Percentiles rank a stretch among this genome's conserved stretches.
Evolutionary conservation across 306 rosid genomes (phyloP).

Genomic region (Pterocarpus santalinus): DNA sequence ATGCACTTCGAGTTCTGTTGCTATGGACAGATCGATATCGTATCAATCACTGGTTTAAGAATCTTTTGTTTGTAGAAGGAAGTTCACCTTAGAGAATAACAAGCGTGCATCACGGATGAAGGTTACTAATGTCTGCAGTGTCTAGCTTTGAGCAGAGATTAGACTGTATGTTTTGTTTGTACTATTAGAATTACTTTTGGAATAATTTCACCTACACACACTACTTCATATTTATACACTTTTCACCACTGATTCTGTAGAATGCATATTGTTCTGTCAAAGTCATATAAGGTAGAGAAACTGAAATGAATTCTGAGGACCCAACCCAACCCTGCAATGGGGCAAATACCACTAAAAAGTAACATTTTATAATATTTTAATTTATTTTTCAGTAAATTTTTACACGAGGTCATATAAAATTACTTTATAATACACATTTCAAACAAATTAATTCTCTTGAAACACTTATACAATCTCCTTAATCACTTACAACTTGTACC

Average conservation of each 20-base stretch:
- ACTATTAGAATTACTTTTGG: neutral
- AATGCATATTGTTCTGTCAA: neutral
- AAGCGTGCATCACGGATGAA: too few relatives aligned
- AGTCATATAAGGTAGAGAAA: neutral
- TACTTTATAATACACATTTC: neutral
- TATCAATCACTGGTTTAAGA: neutral
- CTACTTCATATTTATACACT: neutral
- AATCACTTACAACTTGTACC: slow-evolving; percentile 15
- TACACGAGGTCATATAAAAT: neutral
- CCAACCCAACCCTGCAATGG: neutral
- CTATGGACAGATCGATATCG: neutral
- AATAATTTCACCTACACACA: neutral
- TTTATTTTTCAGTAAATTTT: neutral
- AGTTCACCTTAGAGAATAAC: neutral
- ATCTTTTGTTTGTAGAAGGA: neutral
- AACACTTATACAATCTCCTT: neutral
- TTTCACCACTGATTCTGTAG: neutral
- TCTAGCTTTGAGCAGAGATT: too few relatives aligned
- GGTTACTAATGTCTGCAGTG: too few relatives aligned
- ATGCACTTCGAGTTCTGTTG: too few relatives aligned
- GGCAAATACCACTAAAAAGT: neutral
- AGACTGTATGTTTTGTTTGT: too few relatives aligned
- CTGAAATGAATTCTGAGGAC: neutral
- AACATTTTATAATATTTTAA: neutral
- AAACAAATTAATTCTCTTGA: neutral